Evolutionary conservation across 768 basidiomycete species (phyloP), one percentile per base, ranked within the genome.

Genomic region (Trametes elegans): DNA sequence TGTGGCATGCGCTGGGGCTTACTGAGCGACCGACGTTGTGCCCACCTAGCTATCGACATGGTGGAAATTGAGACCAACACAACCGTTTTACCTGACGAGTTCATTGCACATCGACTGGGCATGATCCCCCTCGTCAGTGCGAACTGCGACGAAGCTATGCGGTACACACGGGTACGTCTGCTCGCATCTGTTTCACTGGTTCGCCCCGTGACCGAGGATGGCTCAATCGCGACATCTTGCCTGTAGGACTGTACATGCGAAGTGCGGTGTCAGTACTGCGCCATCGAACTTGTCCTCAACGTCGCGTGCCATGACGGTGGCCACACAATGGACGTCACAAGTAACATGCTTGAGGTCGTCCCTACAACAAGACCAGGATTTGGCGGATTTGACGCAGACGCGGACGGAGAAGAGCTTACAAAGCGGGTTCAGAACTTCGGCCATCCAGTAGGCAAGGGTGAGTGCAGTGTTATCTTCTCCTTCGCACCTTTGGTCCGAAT

Each of bases 1-100:
- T 40, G 19, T 9, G 16, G 14, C 23, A n/a, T 1, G 50, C 9
- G 32, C 23, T n/a, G n/a, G 26, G 27, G 42, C 51, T 53, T 26
- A 53, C 51, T 16, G n/a, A 44, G 42, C 51, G 38, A 18, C n/a
- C 23, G 32, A 14, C 23, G 26, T 9, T 26, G 11, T 27, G 5
- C 13, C 8, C 34, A 44, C 19, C 24, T 65, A 98, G 97, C 95
- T 31, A 98, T 99, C 60, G 97, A 99, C 75, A 87, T 96, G 73
- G 96, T 98, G 10, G 90, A 93, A 71, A 88, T 98, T 60, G 82
- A 88, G 55, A 81, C 80, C 51, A 99, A 99, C 70, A 93, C 93
- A 5, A 85, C 91, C 2, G 95, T 97, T 3, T 74, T 99, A 19
- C 92, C 95, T 2, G 97, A 99, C 72, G 97, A 99, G 74, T 97